Evolutionary conservation across 225 moss, liverwort and hornwort genomes (phyloP).

Genomic region (Pleurozium schreberi): DNA sequence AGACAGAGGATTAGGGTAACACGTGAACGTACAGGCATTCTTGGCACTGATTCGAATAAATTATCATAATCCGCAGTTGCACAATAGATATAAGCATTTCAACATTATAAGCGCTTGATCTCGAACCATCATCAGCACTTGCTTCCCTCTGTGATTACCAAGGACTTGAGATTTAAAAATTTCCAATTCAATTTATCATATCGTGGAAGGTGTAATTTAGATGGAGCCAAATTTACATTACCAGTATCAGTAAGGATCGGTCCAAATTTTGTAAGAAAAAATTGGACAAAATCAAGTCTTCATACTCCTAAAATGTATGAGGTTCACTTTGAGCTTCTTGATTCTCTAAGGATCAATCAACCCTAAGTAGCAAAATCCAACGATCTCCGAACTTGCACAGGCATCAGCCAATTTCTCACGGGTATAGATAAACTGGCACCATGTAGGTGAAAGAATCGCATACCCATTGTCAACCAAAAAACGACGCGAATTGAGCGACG

Average conservation of each 20-base stretch:
- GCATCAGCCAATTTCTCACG: neutral
- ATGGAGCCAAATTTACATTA: neutral
- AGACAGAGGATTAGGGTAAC: neutral
- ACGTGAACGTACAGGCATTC: neutral
- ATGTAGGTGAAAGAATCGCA: neutral
- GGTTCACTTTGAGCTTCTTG: neutral
- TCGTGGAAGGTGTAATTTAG: neutral
- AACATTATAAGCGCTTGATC: neutral
- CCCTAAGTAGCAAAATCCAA: neutral
- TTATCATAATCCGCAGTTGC: neutral
- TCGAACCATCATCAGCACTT: neutral
- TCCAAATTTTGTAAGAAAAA: neutral
- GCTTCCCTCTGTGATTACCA: neutral
- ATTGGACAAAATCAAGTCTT: no score
- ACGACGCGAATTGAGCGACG: neutral
- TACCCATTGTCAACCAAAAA: conserved; percentile 8
- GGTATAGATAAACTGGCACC: neutral
- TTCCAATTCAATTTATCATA: neutral
- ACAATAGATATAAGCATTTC: neutral
- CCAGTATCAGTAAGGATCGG: neutral
- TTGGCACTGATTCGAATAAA: neutral
- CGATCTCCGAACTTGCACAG: neutral
- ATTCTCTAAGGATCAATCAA: neutral
- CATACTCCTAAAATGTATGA: neutral
- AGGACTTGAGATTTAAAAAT: neutral